These are phyloP conservation scores for Taiozyma sp. DNA, from an alignment of 1,139 yeast genomes.

Conservation along the genomic window DNA sequence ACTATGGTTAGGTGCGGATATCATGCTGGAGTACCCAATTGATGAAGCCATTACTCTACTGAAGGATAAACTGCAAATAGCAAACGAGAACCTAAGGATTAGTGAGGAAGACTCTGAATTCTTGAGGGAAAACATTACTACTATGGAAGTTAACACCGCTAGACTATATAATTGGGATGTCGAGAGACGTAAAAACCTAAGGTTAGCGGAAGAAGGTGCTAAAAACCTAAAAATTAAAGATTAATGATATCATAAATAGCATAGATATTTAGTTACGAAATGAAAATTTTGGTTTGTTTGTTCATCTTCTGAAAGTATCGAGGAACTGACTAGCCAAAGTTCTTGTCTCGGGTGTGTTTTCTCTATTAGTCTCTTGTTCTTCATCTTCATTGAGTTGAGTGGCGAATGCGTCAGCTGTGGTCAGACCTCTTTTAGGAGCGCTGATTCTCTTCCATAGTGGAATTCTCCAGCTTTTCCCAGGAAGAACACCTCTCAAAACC, in stretches of 20 bases:
- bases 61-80: constrained; percentile 55
- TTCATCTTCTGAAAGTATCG: constrained; percentile 45
- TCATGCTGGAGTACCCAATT: constrained; percentile 91
- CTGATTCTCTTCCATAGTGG: constrained; percentile 29
- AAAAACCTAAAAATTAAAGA: constrained; percentile 31
- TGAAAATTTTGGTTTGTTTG: background rate
- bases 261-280: background rate
- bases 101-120: constrained; percentile 87
- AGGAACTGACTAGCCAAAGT: constrained; percentile 55
- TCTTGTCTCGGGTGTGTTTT: constrained; percentile 53
- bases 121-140: constrained; percentile 87
- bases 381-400: constrained; percentile 19
- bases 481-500: constrained; percentile 50
- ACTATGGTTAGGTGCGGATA: constrained; percentile 96
- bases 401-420: constrained; percentile 3
- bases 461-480: constrained; percentile 55
- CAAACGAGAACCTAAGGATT: constrained; percentile 50
- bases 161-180: constrained; percentile 96
- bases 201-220: constrained; percentile 36
- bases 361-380: constrained; percentile 23
- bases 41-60: constrained; percentile 80
- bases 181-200: constrained; percentile 56
- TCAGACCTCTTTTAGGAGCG: constrained; percentile 1
- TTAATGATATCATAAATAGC: background rate
- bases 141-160: constrained; percentile 97